A percentile compares a stretch with the other conserved stretches of the same genome.
These are phyloP conservation scores for Apiotrichum gamsii DNA, from an alignment of 1,284 basidiomycete genomes.

Conservation along the genomic window DNA sequence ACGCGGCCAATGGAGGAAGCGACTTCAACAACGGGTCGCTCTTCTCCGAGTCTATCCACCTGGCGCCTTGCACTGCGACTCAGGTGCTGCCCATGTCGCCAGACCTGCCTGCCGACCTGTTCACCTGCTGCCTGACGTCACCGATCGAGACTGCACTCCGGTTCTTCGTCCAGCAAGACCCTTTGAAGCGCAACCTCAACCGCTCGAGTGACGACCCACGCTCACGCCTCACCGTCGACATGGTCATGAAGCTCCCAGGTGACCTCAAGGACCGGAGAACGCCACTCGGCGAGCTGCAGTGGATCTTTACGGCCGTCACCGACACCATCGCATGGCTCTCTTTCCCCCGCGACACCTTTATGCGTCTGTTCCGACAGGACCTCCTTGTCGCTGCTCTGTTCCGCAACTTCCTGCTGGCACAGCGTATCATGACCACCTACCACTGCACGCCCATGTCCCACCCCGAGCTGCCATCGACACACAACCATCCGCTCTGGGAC, in stretches of 20 bases:
- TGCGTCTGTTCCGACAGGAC: conserved; percentile 89
- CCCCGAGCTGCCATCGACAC: conserved; percentile 84
- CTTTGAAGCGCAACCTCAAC: conserved; percentile 59
- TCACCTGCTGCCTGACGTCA: conserved; percentile 95
- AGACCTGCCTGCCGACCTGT: conserved; percentile 92
- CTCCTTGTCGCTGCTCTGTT: conserved; percentile 93
- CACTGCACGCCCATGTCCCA: conserved; percentile 94
- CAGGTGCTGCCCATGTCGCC: conserved; percentile 92
- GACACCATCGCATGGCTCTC: conserved; percentile 99
- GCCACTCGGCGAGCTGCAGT: conserved; percentile 93
- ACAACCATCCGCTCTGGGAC: conserved; percentile 92
- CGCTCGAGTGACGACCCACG: conserved; percentile 50
- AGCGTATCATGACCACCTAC: conserved; percentile 97
- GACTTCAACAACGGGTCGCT: conserved; percentile 57
- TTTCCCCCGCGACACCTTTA: conserved; percentile 88
- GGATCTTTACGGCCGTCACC: conserved; percentile 98
- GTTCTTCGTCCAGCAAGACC: conserved; percentile 87
- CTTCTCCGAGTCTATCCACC: conserved; percentile 85
- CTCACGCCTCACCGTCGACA: conserved; percentile 65
- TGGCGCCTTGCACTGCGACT: conserved; percentile 87
- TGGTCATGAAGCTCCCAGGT: conserved; percentile 92
- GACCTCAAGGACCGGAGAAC: conserved; percentile 94
- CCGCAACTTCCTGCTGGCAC: conserved; percentile 92
- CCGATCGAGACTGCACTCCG: conserved; percentile 96
- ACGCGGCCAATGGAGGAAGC: conserved; percentile 20